phyloP scores from a whole-genome alignment of 768 basidiomycete genomes.

The Mycena pura region DNA sequence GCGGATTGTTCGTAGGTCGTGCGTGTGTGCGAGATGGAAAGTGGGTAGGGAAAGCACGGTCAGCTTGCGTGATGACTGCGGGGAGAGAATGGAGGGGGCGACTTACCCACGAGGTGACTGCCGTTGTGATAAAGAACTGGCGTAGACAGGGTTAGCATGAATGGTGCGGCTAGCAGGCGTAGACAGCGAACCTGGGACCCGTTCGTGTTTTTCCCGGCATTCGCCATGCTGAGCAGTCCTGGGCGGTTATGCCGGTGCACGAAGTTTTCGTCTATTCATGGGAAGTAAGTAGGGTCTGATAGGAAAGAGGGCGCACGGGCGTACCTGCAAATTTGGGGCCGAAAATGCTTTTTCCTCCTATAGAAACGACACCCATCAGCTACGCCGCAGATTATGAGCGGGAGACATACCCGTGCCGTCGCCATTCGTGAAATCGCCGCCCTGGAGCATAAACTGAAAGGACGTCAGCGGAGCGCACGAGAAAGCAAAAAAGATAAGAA shows the following conservation, averaged over 20 bases:
- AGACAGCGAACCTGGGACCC: conserved; percentile 57
- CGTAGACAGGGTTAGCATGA: not conserved
- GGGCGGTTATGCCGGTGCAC: conserved; percentile 73
- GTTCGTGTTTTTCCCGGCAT: conserved; percentile 83
- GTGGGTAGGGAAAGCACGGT: too few species aligned
- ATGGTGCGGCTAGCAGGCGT: not conserved
- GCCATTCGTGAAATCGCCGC: conserved; percentile 79
- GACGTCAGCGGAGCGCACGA: not conserved
- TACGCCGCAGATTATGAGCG: too few species aligned
- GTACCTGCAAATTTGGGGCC: conserved; percentile 70
- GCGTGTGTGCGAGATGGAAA: not conserved
- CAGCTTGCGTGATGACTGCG: too few species aligned
- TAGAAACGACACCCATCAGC: not conserved
- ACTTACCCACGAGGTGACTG: conserved; percentile 41
- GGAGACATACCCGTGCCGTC: conserved; percentile 64
- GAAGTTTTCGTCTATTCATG: conserved; percentile 81
- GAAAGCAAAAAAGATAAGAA: not conserved
- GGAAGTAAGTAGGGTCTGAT: not conserved
- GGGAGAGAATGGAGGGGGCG: too few species aligned
- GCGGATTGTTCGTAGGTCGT: not conserved
- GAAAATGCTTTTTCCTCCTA: conserved; percentile 76
- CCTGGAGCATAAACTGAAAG: conserved; percentile 82
- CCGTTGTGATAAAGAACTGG: conserved; percentile 89
- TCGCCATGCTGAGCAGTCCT: conserved; percentile 80
- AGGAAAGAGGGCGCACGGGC: conserved; percentile 21